Percentiles rank a stretch among this genome's conserved stretches.
phyloP scores from a whole-genome alignment of 148 eudicot species.

The Suaeda aralocaspica region DNA sequence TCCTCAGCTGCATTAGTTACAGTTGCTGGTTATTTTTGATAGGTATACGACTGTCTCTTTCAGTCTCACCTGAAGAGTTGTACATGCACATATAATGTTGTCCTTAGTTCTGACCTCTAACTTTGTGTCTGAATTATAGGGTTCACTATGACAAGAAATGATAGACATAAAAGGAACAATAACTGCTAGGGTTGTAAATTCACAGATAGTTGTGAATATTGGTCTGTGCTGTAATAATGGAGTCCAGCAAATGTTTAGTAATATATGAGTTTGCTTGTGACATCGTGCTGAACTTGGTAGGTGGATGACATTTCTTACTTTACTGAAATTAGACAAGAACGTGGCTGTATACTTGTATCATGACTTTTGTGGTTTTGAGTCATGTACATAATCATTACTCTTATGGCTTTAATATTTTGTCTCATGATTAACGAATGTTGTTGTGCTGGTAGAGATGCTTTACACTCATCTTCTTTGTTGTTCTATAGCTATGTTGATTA shows the following conservation, averaged over 20 bases:
- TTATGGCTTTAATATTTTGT: no score
- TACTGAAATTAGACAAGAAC: constrained; percentile 33
- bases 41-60: no score
- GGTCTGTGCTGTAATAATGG: not conserved
- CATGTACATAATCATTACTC: no score
- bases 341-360: no score
- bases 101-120: not conserved
- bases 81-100: not conserved
- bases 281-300: not conserved
- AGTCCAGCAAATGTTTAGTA: not conserved
- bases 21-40: no score
- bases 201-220: not conserved
- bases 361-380: no score
- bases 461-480: no score
- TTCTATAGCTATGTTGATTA: no score
- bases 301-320: not conserved
- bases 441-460: no score
- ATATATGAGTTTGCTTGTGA: not conserved
- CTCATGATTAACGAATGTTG: no score
- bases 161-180: not conserved
- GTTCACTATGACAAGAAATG: not conserved
- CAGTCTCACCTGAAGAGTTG: not conserved
- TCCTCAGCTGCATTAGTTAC: no score
- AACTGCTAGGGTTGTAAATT: not conserved
- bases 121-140: not conserved